Base-by-base conservation (phyloP, 2,329 filamentous ascomycete species). In the Simplicillium aogashimaense region DNA sequence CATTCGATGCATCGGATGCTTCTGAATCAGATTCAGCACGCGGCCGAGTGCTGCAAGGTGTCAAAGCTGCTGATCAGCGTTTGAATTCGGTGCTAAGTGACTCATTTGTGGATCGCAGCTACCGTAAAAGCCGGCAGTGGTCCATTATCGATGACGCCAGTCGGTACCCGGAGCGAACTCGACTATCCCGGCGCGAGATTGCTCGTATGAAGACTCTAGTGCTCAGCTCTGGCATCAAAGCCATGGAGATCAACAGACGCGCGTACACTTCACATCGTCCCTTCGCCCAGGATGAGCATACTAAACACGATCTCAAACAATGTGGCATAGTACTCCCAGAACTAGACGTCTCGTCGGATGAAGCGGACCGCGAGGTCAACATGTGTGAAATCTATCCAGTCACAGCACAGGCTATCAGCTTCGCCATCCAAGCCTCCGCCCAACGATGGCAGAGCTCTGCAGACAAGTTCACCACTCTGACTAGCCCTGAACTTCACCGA, bases 201-300 rank as follows among this genome's bases (percentile, higher is more conserved):
- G 83, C 84, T 13, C 80, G 87, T n/a, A 72, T 89, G 3, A 75
- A 79, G 42, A 76, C 86, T 1, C 69, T 94, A 8, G 75, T 95
- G 32, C 68, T 94, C 16, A 84, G 81, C 46, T 86, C 87, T 0
- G 89, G 88, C n/a, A 81, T 95, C 53, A 94, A 94, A 62, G 89
- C 90, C 1, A 80, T 80, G 52, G 86, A 92, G 53, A 85, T 95
- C 40, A 70, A 72, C 20, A 74, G 79, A 4, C 76, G 82, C 36
- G 79, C 83, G 4, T 63, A 80, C 35, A 67, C 69, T 29, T 55
- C 58, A 9, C 61, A 60, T 37, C 55, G 60, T 14, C 56, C 67
- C 0, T 59, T 44, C 12, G 10, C 35, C 13, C 39, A 44, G 3
- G 47, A 55, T 1, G 57, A 57, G 12, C 45, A 44, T 3, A 25